A percentile compares a stretch with the other conserved stretches of the same genome.
These are phyloP conservation scores for Lichenothelia convexa DNA, from an alignment of 495 filamentous ascomycete genomes.

Conservation along the genomic window DNA sequence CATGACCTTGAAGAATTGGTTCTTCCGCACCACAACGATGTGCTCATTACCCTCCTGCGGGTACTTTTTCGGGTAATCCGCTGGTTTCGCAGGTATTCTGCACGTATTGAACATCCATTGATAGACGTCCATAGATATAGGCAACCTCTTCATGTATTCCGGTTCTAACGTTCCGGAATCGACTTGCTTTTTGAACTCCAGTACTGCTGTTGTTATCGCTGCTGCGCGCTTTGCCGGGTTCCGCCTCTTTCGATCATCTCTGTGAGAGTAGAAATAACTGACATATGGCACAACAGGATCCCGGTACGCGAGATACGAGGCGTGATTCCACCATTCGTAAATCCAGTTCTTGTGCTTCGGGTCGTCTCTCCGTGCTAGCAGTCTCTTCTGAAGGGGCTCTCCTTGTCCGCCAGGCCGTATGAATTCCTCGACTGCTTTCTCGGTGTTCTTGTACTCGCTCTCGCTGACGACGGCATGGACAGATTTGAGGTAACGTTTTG, in stretches of 20 bases:
- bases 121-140: conserved; percentile 94
- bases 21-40: conserved; percentile 79
- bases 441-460: conserved; percentile 55
- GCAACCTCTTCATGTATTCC: conserved; percentile 91
- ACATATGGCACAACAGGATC: conserved; percentile 97
- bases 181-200: conserved; percentile 90
- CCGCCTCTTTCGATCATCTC: conserved; percentile 74
- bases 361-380: conserved; percentile 64
- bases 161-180: conserved; percentile 73
- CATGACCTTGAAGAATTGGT: conserved; percentile 82
- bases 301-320: conserved; percentile 78
- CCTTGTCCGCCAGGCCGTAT: conserved; percentile 65
- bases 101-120: conserved; percentile 97
- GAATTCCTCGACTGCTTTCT: conserved; percentile 68
- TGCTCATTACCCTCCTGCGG: conserved; percentile 56
- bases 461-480: conserved; percentile 64
- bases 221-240: conserved; percentile 87
- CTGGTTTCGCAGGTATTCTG: conserved; percentile 65
- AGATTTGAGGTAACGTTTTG: conserved; percentile 79
- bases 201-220: conserved; percentile 61
- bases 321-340: conserved; percentile 92
- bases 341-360: conserved; percentile 87
- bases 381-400: conserved; percentile 69
- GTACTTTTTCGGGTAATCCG: conserved; percentile 74
- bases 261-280: conserved; percentile 98